Base-by-base conservation (phyloP, 2,329 filamentous ascomycete genomes). In the Aureobasidium sp. region DNA sequence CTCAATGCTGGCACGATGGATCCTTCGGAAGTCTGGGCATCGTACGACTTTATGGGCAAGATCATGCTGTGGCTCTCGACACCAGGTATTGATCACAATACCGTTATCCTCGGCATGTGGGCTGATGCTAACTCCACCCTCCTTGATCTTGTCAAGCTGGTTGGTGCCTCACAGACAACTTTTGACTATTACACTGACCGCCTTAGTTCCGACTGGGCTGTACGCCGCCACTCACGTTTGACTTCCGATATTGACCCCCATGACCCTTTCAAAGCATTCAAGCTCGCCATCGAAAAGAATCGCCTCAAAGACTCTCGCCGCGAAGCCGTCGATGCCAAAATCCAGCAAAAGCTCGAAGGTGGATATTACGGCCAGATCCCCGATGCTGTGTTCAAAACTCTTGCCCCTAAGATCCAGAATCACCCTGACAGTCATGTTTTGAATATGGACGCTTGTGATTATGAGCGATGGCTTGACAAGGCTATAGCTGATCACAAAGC, bases 131-230 rank as follows among this genome's bases (percentile, higher is more conserved):
- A 42, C 3, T 36, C 16, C 32, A 49, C 21, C 14, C 30, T 59
- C 2, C 14, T 59, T 6, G 36, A 59, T 25, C 27, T 50, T 2
- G 8, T 14, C 27, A 32, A 32, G 37, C 30, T 41, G 8, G 13
- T 59, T 13, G 45, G 45, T n/a, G 44, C 34, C 16, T 49, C 27
- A 11, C 21, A 41, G 9, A 21, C 29, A 1, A 59, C 57, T 4
- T 10, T 59, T 16, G 27, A 50, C 36, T 59, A 42, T 27, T 59
- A 59, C 57, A 25, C 36, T 9, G 57, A 59, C n/a, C 57, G 57
- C 27, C 34, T 59, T 1, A 42, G 6, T 42, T 3, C 36, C 7
- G 45, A 50, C n/a, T 49, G 44, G 44, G 57, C 57, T 25, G 11
- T 30, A 14, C 36, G 34, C 3, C 45, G 45, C 2, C 36, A 25